Percentiles rank a stretch among this genome's conserved stretches.
phyloP scores from a whole-genome alignment of 2,329 filamentous ascomycete species.

The Colletotrichum sp. region DNA sequence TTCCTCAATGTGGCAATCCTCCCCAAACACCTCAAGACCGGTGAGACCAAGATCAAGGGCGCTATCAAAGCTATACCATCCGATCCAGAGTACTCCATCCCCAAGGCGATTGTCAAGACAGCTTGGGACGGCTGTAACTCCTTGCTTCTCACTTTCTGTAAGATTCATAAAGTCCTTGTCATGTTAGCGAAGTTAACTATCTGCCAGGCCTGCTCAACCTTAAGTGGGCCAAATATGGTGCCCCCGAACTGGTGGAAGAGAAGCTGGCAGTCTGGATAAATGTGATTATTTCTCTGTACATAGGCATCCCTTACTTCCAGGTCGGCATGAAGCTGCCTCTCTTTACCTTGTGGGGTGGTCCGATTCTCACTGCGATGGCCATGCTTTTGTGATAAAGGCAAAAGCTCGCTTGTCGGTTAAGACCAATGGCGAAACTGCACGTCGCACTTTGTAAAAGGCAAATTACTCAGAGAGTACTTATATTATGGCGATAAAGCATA shows the following conservation, averaged over 20 bases:
- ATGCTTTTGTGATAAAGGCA: neutral
- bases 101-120: neutral
- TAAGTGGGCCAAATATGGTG: neutral
- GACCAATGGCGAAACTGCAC: neutral
- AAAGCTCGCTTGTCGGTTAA: neutral
- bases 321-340: neutral
- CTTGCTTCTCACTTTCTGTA: neutral
- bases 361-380: neutral
- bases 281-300: neutral
- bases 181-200: neutral
- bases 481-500: neutral
- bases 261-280: neutral
- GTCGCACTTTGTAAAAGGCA: neutral
- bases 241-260: neutral
- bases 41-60: neutral
- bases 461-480: neutral
- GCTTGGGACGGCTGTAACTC: neutral
- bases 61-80: neutral
- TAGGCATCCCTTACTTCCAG: neutral
- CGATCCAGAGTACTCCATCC: neutral
- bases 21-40: neutral
- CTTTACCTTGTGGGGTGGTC: neutral
- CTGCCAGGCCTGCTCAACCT: neutral
- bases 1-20: rapidly evolving
- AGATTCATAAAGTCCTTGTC: rapidly evolving